phyloP scores from a whole-genome alignment of 345 rosid genomes.

The Pugionium cornutum region DNA sequence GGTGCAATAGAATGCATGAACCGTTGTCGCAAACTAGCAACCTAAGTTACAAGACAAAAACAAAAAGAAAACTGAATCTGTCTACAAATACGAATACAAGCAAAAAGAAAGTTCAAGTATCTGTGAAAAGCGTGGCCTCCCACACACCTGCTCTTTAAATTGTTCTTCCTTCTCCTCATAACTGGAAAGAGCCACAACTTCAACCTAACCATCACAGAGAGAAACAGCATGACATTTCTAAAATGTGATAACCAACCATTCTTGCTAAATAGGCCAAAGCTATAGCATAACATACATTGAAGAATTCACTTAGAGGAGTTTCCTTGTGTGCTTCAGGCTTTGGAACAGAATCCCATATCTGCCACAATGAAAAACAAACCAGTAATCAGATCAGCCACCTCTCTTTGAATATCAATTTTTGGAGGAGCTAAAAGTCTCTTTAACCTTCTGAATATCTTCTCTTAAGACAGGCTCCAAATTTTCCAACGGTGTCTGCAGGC shows the following conservation, averaged over 20 bases:
- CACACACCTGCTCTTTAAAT: conserved; percentile 81
- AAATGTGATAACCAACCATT: conserved; percentile 12
- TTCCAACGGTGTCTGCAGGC: conserved; percentile 80
- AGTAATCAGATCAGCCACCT: conserved; percentile 18
- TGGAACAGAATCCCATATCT: conserved; percentile 97
- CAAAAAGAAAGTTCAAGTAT: conserved; percentile 8
- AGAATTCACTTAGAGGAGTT: conserved; percentile 89
- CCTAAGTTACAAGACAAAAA: conserved; percentile 48
- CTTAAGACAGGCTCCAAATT: conserved; percentile 86
- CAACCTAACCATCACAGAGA: conserved; percentile 57
- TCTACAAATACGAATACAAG: neutral
- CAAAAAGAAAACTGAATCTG: neutral
- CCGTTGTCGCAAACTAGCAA: conserved; percentile 74
- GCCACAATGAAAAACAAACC: conserved; percentile 34
- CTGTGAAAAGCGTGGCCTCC: neutral
- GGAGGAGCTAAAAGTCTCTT: conserved; percentile 9
- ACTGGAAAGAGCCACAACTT: conserved; percentile 96
- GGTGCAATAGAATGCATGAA: conserved; percentile 91
- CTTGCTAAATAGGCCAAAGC: conserved; percentile 15
- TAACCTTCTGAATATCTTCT: conserved; percentile 94
- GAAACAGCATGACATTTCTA: conserved; percentile 18
- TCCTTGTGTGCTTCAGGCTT: conserved; percentile 88
- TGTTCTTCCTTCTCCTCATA: conserved; percentile 96
- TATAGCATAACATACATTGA: conserved; percentile 56
- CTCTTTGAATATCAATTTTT: conserved; percentile 13